phyloP scores from a whole-genome alignment of 768 basidiomycete genomes.

The Lanmaoa rubissima region DNA sequence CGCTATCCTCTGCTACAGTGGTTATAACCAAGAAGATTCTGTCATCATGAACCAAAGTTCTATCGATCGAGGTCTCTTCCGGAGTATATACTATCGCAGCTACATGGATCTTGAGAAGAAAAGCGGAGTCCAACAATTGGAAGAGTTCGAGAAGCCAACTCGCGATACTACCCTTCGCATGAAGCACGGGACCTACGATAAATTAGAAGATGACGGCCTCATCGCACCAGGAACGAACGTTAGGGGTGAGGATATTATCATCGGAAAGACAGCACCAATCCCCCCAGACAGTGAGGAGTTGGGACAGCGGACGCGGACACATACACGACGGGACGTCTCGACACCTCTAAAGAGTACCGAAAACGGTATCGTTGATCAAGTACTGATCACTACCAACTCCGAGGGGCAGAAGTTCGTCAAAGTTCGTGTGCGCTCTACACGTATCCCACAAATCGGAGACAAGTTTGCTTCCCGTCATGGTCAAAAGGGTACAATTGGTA shows the following conservation, averaged over 20 bases:
- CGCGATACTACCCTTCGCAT: conserved; percentile 90
- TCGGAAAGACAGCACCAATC: conserved; percentile 97
- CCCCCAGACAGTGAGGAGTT: conserved; percentile 96
- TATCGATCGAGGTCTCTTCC: conserved; percentile 96
- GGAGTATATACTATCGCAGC: conserved; percentile 97
- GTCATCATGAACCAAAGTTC: conserved; percentile 99
- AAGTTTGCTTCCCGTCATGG: conserved; percentile 99
- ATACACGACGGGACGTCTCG: conserved; percentile 93
- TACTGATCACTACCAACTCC: conserved; percentile 92
- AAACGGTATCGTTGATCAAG: conserved; percentile 96
- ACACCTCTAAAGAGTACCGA: conserved; percentile 98
- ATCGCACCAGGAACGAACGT: conserved; percentile 96
- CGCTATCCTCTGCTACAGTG: conserved; percentile 97
- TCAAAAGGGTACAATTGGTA: conserved; percentile 99
- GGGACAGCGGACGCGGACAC: conserved; percentile 90
- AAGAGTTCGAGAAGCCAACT: conserved; percentile 96
- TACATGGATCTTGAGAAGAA: conserved; percentile 99
- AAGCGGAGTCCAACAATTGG: conserved; percentile 85
- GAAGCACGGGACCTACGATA: conserved; percentile 99
- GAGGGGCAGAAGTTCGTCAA: conserved; percentile 99
- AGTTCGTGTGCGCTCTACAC: conserved; percentile 91
- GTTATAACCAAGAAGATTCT: conserved; percentile 99
- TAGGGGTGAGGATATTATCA: conserved; percentile 96
- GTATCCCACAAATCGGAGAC: conserved; percentile 97
- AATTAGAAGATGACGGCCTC: conserved; percentile 93